Evolutionary conservation across 2,329 filamentous ascomycete species (phyloP).

Genomic region (Aurifilum marmelostoma): DNA sequence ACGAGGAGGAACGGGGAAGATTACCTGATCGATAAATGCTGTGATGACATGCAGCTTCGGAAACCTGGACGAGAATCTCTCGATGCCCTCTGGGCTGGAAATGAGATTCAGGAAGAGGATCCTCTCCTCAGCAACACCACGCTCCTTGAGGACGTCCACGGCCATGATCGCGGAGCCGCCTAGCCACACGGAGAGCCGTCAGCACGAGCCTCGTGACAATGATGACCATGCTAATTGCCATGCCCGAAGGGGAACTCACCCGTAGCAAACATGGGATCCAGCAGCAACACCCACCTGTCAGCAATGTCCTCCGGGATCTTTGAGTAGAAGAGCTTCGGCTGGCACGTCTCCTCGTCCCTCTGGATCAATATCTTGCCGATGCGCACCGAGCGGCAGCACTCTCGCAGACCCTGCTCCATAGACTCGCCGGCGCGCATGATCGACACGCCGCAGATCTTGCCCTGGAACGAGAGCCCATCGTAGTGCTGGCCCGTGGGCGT

Average conservation of each 20-base stretch:
- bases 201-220: slow-evolving; percentile 5
- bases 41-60: slow-evolving; percentile 91
- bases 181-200: slow-evolving; percentile 40
- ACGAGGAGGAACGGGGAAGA: slow-evolving; percentile 30
- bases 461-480: slow-evolving; percentile 90
- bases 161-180: slow-evolving; percentile 97
- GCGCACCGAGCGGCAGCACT: slow-evolving; percentile 96
- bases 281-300: slow-evolving; percentile 86
- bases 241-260: slow-evolving; percentile 55
- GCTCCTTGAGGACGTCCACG: slow-evolving; percentile 85
- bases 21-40: slow-evolving; percentile 85
- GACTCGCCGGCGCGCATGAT: slow-evolving; percentile 98
- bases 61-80: slow-evolving; percentile 86
- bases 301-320: slow-evolving; percentile 95
- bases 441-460: slow-evolving; percentile 97
- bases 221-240: background rate
- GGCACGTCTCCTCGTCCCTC: slow-evolving; percentile 89
- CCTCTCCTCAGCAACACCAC: slow-evolving; percentile 90
- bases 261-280: slow-evolving; percentile 99
- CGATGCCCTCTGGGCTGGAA: slow-evolving; percentile 91
- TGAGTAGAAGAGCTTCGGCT: slow-evolving; percentile 95
- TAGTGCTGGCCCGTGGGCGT: slow-evolving; percentile 90
- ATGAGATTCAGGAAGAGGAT: slow-evolving; percentile 97
- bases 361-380: slow-evolving; percentile 99
- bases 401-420: slow-evolving; percentile 95